phyloP scores from a whole-genome alignment of 2,329 filamentous ascomycete species.

The Penicillium freii region DNA sequence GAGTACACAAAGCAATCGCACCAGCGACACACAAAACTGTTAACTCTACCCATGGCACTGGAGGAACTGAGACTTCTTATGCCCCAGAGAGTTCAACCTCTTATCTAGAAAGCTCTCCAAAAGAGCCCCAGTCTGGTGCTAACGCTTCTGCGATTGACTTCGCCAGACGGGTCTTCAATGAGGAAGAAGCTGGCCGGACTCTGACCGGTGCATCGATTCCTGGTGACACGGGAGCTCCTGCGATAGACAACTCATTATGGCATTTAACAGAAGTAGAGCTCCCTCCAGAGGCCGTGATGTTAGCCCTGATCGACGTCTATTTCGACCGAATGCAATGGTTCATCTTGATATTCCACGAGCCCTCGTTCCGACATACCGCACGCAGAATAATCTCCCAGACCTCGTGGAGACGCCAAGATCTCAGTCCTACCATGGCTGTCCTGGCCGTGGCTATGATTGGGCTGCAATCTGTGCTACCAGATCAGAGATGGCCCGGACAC shows the following conservation, averaged over 20 bases:
- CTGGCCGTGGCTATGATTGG: constrained; percentile 19
- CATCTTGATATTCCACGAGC: constrained; percentile 19
- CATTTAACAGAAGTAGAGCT: constrained; percentile 15
- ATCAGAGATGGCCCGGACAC: constrained; percentile 17
- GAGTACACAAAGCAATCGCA: constrained; percentile 3
- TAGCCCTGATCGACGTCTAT: constrained; percentile 19
- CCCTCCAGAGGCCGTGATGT: constrained; percentile 16
- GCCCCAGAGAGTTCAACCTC: not conserved
- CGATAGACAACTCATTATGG: constrained; percentile 14
- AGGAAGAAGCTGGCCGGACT: constrained; percentile 18
- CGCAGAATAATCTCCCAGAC: constrained; percentile 9
- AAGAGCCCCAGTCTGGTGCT: constrained; percentile 18
- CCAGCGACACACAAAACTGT: not conserved
- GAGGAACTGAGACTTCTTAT: not conserved
- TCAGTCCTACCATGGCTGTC: constrained; percentile 14
- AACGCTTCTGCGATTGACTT: constrained; percentile 24
- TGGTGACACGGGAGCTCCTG: constrained; percentile 13
- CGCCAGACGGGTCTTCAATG: constrained; percentile 20
- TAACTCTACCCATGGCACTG: not conserved
- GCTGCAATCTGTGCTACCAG: constrained; percentile 18
- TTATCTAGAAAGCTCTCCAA: not conserved
- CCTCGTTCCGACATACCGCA: constrained; percentile 13
- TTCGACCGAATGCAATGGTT: constrained; percentile 26
- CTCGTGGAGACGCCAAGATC: constrained; percentile 18
- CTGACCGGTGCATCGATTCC: constrained; percentile 16